Base-by-base conservation (phyloP, 306 rosid species). In the Cyamopsis tetragonoloba region DNA sequence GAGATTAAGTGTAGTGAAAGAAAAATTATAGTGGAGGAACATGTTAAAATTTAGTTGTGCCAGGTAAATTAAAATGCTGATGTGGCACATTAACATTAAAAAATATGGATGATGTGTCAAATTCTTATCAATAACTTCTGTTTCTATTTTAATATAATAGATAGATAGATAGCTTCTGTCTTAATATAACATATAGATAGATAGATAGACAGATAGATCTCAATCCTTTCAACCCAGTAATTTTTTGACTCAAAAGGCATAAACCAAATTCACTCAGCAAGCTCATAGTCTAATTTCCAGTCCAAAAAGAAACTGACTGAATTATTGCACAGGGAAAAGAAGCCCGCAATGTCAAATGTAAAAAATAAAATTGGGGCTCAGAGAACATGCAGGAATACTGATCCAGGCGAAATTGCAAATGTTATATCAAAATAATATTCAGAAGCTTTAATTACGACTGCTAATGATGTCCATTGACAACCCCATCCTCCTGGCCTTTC, bases 401-500 rank as follows among this genome's bases (percentile, higher is more conserved):
- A 53, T 80, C 69, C 72, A 62, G 68, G 64, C 57, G 31, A 75
- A 75, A 80, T 68, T 24, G 78, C 83, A 67, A 67, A 68, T 51
- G 34, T 74, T 55, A 66, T 62, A 58, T 63, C 60, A 56, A 74
- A 65, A 47, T 59, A 42, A 77, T 81, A 84, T 85, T 80, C 70
- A 62, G 74, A 44, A 63, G 56, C 65, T 70, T 72, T 14, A 38
- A 61, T 61, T 12, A 20, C 14, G 10, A 31, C 76, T 58, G 75
- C 80, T 73, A 74, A 72, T 87, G 95, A 73, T 85, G 91, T 44
- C 68, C 81, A 17, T 67, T 78, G 49, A 9, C 80, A 53, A 27
- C 79, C 54, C 87, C 95, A 68, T 82, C 91, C 42, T 79, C 84
- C 32, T 60, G 35, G 62, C 68, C 87, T 76, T 88, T 85, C 78